A percentile compares a stretch with the other conserved stretches of the same genome.
Evolutionary conservation across 495 filamentous ascomycete species (phyloP).

Genomic region (Penicillium subrubescens): DNA sequence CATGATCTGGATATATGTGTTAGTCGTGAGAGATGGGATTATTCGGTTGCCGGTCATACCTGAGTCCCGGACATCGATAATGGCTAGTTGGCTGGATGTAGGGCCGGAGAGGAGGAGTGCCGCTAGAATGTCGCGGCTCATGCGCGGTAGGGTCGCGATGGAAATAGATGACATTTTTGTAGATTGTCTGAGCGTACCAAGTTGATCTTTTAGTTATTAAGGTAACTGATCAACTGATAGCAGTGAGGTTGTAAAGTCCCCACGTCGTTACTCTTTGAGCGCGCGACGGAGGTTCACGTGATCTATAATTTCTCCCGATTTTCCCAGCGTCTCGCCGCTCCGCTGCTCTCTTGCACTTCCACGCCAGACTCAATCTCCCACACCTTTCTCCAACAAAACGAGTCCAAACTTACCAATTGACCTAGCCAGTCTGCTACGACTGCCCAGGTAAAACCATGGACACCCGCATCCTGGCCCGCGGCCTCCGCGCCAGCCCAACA

Average conservation of each 20-base stretch:
- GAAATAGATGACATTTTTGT: constrained; percentile 56
- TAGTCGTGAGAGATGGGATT: background rate
- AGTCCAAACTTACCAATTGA: constrained; percentile 2
- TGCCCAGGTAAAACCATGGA: constrained; percentile 32
- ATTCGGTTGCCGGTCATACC: constrained; percentile 41
- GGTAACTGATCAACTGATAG: background rate
- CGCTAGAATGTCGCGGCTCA: constrained; percentile 65
- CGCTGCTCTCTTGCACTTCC: background rate
- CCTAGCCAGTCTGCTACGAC: background rate
- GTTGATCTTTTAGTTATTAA: background rate
- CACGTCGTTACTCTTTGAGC: background rate
- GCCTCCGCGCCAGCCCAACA: constrained; percentile 39
- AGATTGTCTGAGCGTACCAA: background rate
- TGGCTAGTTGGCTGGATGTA: constrained; percentile 55
- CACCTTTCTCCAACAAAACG: background rate
- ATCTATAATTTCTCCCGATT: constrained; percentile 32
- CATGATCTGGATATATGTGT: constrained; percentile 61
- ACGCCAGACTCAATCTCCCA: constrained; percentile 12
- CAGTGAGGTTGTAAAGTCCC: background rate
- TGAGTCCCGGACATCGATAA: constrained; percentile 88
- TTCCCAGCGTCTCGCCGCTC: constrained; percentile 16
- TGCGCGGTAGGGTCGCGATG: constrained; percentile 63
- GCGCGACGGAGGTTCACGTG: constrained; percentile 22
- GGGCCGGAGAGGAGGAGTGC: constrained; percentile 40
- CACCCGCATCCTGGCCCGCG: constrained; percentile 36